A percentile compares a stretch with the other conserved stretches of the same genome.
These are phyloP conservation scores for Diversispora eburnea DNA, from an alignment of 192 early-diverging fungal genomes.

Conservation along the genomic window DNA sequence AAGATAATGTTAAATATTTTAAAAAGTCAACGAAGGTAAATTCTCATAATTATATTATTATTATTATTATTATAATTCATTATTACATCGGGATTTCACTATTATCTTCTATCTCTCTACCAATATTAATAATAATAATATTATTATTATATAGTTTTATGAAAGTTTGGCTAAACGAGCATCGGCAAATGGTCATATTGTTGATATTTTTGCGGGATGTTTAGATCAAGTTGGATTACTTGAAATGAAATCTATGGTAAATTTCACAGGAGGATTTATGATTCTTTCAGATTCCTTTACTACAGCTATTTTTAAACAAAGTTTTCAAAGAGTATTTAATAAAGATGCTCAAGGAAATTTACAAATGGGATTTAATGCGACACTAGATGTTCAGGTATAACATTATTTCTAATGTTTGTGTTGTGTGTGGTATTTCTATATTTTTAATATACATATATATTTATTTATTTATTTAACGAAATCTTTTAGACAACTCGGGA, in stretches of 20 bases:
- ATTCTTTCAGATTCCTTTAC: conserved; percentile 95
- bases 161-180: conserved; percentile 83
- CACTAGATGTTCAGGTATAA: conserved; percentile 86
- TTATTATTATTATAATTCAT: not conserved
- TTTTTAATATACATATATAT: not conserved
- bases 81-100: not conserved
- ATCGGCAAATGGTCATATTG: conserved; percentile 81
- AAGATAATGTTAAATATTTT: conserved; percentile 87
- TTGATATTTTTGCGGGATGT: conserved; percentile 98
- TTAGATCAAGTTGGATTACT: conserved; percentile 95
- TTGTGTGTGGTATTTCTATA: not conserved
- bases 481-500: conserved; percentile 79
- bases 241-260: conserved; percentile 93
- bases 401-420: not conserved
- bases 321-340: conserved; percentile 90
- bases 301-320: conserved; percentile 95
- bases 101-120: too few species aligned
- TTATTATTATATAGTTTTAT: conserved; percentile 68
- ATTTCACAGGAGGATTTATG: conserved; percentile 88
- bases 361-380: conserved; percentile 97
- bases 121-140: not conserved
- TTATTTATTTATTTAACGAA: not conserved
- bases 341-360: conserved; percentile 86
- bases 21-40: conserved; percentile 86
- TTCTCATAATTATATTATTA: not conserved